Percentiles rank a stretch among this genome's conserved stretches.
Conservation (phyloP, 441 rosid genomes). For the Pelargonium cotyledonis region DNA sequence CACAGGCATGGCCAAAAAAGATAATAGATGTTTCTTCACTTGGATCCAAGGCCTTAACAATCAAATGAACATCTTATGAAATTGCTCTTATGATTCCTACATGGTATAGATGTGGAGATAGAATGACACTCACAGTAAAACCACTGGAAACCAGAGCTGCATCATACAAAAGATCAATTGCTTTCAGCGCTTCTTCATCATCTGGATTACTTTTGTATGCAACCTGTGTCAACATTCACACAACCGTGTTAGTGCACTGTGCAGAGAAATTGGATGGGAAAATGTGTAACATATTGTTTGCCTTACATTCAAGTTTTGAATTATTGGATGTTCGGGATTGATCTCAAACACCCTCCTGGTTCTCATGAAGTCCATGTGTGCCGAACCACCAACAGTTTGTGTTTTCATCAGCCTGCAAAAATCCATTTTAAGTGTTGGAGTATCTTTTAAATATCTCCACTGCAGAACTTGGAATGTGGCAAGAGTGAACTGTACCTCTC, state of each 20-base stretch:
- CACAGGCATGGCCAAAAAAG: too few relatives aligned
- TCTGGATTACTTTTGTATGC: constrained; percentile 88
- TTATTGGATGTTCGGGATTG: constrained; percentile 85
- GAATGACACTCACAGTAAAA: constrained; percentile 53
- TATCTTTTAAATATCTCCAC: too few relatives aligned
- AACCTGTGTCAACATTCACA: constrained; percentile 40
- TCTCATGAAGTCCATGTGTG: constrained; percentile 92
- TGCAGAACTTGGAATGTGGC: too few relatives aligned
- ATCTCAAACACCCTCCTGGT: constrained; percentile 90
- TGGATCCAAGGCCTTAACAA: too few relatives aligned
- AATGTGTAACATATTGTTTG: neutral
- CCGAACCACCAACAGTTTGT: constrained; percentile 89
- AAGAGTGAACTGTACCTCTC: constrained; percentile 49
- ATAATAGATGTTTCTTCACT: too few relatives aligned
- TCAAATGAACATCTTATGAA: too few relatives aligned
- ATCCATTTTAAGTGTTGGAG: neutral
- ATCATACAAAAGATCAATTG: constrained; percentile 77
- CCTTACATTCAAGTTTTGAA: constrained; percentile 82
- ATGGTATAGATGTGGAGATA: neutral
- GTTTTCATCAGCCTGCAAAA: constrained; percentile 54
- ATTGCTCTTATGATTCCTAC: neutral
- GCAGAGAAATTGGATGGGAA: neutral
- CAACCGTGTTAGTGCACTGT: neutral
- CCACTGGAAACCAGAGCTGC: constrained; percentile 94
- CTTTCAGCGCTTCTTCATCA: constrained; percentile 73